Conservation (phyloP, 768 basidiomycete species). For the Lactarius akahatsu region DNA sequence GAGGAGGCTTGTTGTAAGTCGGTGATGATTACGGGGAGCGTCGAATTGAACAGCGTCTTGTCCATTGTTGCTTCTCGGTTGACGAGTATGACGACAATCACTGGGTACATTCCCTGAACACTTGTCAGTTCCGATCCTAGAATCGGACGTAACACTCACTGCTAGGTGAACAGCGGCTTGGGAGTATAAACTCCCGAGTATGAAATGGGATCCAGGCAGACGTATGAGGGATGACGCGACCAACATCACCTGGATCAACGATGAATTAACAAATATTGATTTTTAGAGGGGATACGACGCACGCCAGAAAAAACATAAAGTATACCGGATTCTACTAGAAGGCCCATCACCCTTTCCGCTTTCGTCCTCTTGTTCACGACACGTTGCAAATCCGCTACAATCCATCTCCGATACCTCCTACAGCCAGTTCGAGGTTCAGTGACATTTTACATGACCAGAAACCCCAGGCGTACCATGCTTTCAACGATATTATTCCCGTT, state of each 20-base stretch:
- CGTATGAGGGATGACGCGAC: background rate
- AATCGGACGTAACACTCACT: background rate
- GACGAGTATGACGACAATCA: background rate
- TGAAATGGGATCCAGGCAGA: background rate
- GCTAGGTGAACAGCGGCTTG: background rate
- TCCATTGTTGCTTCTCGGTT: background rate
- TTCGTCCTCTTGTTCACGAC: background rate
- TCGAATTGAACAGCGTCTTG: background rate
- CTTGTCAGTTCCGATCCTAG: background rate
- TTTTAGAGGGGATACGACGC: background rate
- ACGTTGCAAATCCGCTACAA: background rate
- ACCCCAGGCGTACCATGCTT: background rate
- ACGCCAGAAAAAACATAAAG: background rate
- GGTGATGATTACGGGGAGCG: background rate
- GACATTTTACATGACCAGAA: background rate
- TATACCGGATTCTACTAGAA: background rate
- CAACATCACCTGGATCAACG: background rate
- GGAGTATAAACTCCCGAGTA: background rate
- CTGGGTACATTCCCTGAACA: background rate
- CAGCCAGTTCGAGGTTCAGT: background rate
- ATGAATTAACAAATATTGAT: background rate
- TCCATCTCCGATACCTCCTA: background rate
- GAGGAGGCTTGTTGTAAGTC: background rate
- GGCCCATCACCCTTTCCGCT: background rate
- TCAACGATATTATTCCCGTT: background rate